Evolutionary conservation across 2,329 filamentous ascomycete genomes (phyloP).

Genomic region (Fusarium abutilonis): DNA sequence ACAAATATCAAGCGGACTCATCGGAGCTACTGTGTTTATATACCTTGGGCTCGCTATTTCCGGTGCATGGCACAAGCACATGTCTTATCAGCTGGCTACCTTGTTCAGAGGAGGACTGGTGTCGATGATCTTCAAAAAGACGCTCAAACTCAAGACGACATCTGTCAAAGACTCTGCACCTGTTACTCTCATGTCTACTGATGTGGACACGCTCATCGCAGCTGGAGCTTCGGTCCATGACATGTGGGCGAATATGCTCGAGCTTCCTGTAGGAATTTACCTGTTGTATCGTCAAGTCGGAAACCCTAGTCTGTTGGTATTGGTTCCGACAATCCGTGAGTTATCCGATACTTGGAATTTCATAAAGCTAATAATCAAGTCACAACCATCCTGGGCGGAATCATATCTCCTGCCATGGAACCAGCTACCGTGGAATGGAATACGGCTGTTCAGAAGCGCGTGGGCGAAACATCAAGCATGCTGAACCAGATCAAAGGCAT

Average conservation of each 20-base stretch:
- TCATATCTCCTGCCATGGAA: slow-evolving; percentile 45
- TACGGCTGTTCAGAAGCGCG: slow-evolving; percentile 52
- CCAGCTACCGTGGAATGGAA: slow-evolving; percentile 53
- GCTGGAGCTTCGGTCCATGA: slow-evolving; percentile 48
- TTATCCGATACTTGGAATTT: accelerated
- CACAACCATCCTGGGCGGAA: slow-evolving; percentile 32
- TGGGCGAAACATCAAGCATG: slow-evolving; percentile 54
- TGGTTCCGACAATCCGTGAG: slow-evolving; percentile 46
- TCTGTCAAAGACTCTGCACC: slow-evolving; percentile 51
- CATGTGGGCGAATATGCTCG: slow-evolving; percentile 53
- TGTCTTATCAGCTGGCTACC: slow-evolving; percentile 50
- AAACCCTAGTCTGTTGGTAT: slow-evolving; percentile 42
- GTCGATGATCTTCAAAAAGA: slow-evolving; percentile 62
- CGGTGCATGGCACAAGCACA: slow-evolving; percentile 47
- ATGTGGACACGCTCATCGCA: slow-evolving; percentile 52
- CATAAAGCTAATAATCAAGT: slow-evolving; percentile 13
- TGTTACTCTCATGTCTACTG: slow-evolving; percentile 58
- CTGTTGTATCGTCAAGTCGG: slow-evolving; percentile 51
- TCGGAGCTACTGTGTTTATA: slow-evolving; percentile 54
- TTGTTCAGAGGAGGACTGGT: slow-evolving; percentile 51
- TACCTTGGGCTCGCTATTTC: slow-evolving; percentile 56
- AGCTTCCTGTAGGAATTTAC: slow-evolving; percentile 52
- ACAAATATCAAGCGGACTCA: slow-evolving; percentile 51
- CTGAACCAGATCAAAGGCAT: slow-evolving; percentile 55
- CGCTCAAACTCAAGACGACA: slow-evolving; percentile 47